Conservation (phyloP, 805 yeast genomes). For the Myxozyma monticola region DNA sequence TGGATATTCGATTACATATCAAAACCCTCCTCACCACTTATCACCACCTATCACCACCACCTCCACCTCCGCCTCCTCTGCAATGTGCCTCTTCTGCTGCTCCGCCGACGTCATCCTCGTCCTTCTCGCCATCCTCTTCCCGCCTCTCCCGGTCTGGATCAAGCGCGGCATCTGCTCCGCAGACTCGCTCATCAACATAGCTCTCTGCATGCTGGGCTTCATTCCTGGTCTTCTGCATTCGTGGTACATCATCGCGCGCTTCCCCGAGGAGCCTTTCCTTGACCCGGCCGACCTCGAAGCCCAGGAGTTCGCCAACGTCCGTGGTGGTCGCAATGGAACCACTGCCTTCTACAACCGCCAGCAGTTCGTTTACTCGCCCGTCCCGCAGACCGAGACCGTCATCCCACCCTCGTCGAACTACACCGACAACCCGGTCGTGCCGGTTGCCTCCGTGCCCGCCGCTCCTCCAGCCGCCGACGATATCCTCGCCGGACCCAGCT, state of each 20-base stretch:
- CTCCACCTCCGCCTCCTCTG: too few relatives aligned
- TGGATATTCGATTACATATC: neutral
- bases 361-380: conserved; percentile 27
- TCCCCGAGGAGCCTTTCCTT: conserved; percentile 48
- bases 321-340: conserved; percentile 6
- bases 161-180: conserved; percentile 72
- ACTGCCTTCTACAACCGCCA: conserved; percentile 20
- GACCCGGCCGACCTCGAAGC: conserved; percentile 26
- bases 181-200: conserved; percentile 67
- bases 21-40: too few relatives aligned
- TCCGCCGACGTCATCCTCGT: conserved; percentile 61
- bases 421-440: neutral
- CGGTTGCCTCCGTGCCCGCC: conserved; percentile 13
- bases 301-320: conserved; percentile 14
- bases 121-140: conserved; percentile 67
- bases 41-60: neutral
- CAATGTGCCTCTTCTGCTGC: conserved; percentile 27
- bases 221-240: conserved; percentile 77
- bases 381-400: conserved; percentile 16
- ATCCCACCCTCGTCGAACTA: conserved; percentile 1
- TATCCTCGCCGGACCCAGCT: conserved; percentile 10
- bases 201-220: conserved; percentile 68
- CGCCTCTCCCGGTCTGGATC: conserved; percentile 76
- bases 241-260: conserved; percentile 74
- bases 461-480: conserved; percentile 11